Conservation (phyloP, 371 early-diverging fungal species). For the Lichtheimia ornata region DNA sequence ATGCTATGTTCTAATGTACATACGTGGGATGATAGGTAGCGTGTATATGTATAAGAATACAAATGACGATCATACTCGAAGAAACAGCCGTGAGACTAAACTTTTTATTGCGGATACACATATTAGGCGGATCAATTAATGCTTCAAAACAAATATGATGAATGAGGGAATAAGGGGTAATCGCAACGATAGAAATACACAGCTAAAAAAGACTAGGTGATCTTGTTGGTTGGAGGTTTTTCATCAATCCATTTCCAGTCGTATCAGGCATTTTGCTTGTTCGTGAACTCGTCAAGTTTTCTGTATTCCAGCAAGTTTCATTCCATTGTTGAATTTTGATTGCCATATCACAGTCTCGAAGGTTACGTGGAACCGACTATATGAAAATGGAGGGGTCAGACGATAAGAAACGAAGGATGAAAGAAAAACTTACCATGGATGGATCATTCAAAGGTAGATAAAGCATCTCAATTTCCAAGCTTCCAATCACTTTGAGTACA, state of each 20-base stretch:
- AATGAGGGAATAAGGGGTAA: too few relatives aligned
- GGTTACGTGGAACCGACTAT: constrained; percentile 36
- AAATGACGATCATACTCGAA: too few relatives aligned
- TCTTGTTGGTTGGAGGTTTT: not conserved
- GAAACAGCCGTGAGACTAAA: too few relatives aligned
- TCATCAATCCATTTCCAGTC: not conserved
- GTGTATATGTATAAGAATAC: too few relatives aligned
- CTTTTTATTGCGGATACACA: too few relatives aligned
- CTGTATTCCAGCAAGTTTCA: constrained; percentile 24
- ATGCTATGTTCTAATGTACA: not conserved
- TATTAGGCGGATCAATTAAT: too few relatives aligned
- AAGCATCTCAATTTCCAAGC: constrained; percentile 38
- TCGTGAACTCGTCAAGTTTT: not conserved
- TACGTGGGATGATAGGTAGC: too few relatives aligned
- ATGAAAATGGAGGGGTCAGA: not conserved
- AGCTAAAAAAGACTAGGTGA: not conserved
- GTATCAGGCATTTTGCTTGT: not conserved
- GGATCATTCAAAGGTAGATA: constrained; percentile 38
- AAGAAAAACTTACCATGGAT: constrained; percentile 23
- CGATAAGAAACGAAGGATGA: not conserved
- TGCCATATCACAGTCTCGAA: constrained; percentile 46
- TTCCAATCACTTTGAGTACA: constrained; percentile 40
- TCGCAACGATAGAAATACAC: too few relatives aligned
- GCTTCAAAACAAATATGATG: too few relatives aligned
- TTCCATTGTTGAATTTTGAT: constrained; percentile 48